Evolutionary conservation across 768 basidiomycete species (phyloP).

Genomic region (Rossbeevera mucosa): DNA sequence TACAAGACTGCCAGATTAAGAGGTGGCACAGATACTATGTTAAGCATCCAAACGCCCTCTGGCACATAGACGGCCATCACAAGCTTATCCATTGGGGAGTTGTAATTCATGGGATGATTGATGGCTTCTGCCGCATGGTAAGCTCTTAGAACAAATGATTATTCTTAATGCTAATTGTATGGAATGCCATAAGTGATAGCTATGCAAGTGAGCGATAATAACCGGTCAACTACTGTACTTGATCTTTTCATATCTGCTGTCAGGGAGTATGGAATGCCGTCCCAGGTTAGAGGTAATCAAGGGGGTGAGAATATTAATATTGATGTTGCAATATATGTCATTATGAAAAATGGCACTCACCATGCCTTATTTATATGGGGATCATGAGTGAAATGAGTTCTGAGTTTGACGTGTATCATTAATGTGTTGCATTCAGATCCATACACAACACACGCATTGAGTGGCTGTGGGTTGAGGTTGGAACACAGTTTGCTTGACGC

Average conservation of each 20-base stretch:
- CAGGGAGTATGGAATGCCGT: neutral
- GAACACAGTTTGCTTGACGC: constrained; percentile 19
- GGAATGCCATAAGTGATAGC: neutral
- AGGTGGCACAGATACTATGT: neutral
- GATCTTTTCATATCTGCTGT: neutral
- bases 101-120: neutral
- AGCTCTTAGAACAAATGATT: neutral
- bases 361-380: constrained; percentile 31
- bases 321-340: constrained; percentile 24
- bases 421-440: constrained; percentile 26
- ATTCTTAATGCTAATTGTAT: neutral
- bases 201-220: neutral
- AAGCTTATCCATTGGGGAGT: neutral
- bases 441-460: constrained; percentile 31
- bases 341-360: constrained; percentile 18
- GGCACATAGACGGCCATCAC: neutral
- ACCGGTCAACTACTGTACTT: neutral
- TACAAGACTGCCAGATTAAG: neutral
- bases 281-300: constrained; percentile 18
- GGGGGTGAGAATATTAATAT: constrained; percentile 32
- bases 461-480: constrained; percentile 28
- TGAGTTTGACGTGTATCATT: constrained; percentile 9
- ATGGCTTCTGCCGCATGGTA: neutral
- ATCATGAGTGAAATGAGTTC: constrained; percentile 6
- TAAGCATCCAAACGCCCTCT: neutral